phyloP scores from a whole-genome alignment of 2,329 filamentous ascomycete genomes.

The Monosporascus sp. region DNA sequence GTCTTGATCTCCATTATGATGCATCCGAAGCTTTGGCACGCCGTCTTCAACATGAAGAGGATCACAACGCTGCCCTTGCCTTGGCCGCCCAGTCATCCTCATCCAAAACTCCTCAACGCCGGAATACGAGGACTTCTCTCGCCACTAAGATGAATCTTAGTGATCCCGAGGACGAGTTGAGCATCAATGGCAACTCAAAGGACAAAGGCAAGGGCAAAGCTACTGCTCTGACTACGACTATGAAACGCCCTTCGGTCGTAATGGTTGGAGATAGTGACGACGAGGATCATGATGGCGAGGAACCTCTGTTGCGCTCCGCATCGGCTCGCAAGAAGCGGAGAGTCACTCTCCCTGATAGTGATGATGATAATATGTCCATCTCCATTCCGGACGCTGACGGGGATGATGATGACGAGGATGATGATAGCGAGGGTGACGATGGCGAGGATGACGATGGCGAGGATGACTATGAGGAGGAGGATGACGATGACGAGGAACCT shows the following conservation, averaged over 20 bases:
- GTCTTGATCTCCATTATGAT: constrained; percentile 20
- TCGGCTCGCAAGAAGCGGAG: constrained; percentile 10
- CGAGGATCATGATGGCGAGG: constrained; percentile 10
- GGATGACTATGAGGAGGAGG: constrained; percentile 6
- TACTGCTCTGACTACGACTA: background rate
- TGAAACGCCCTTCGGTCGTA: background rate
- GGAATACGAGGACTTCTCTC: constrained; percentile 5
- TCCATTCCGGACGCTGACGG: background rate
- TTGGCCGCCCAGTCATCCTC: constrained; percentile 2
- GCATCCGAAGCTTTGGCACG: constrained; percentile 12
- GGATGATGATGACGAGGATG: constrained; percentile 13
- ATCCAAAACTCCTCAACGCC: background rate
- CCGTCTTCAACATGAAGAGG: constrained; percentile 21
- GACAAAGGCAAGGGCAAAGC: constrained; percentile 7
- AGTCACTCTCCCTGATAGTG: background rate
- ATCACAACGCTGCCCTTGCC: constrained; percentile 2
- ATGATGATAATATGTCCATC: background rate
- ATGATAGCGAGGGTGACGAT: constrained; percentile 15
- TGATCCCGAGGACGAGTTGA: constrained; percentile 2
- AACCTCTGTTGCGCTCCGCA: constrained; percentile 4
- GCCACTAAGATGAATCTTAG: background rate
- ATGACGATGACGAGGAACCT: constrained; percentile 1
- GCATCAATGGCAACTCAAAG: background rate
- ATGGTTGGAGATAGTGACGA: constrained; percentile 13
- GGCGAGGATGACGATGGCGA: constrained; percentile 4